Evolutionary conservation across 805 yeast species (phyloP).

Genomic region (Kodamaea hsintzibuensis): DNA sequence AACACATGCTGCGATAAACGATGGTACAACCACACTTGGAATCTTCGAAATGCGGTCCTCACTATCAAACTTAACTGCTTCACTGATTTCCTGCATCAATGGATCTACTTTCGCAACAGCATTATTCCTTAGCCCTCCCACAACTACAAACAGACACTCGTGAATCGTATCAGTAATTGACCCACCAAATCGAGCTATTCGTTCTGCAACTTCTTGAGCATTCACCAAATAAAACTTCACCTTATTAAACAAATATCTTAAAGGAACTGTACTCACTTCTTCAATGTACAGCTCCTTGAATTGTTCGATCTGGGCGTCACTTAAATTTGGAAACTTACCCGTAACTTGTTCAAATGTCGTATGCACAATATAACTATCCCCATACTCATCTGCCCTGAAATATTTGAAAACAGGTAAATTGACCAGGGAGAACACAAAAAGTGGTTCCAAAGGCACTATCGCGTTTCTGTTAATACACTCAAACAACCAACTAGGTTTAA

Average conservation of each 20-base stretch:
- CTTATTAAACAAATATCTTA: conserved; percentile 35
- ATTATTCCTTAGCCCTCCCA: conserved; percentile 3
- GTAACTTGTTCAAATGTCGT: conserved; percentile 18
- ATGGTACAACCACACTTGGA: conserved; percentile 36
- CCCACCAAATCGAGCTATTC: conserved; percentile 49
- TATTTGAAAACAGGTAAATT: conserved; percentile 21
- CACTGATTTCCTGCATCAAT: conserved; percentile 5
- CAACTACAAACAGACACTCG: conserved; percentile 43
- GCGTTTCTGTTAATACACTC: conserved; percentile 53
- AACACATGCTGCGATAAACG: conserved; percentile 34
- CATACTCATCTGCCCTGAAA: conserved; percentile 53
- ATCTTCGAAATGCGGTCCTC: conserved; percentile 18
- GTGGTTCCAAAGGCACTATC: conserved; percentile 59
- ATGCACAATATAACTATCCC: conserved; percentile 57
- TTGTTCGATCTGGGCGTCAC: conserved; percentile 13
- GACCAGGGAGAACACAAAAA: conserved; percentile 51
- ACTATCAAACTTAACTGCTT: conserved; percentile 12
- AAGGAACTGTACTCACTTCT: conserved; percentile 17
- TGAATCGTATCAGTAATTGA: conserved; percentile 21
- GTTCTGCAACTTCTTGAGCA: conserved; percentile 13
- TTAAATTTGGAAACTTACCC: conserved; percentile 15
- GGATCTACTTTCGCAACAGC: neutral
- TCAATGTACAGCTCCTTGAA: conserved; percentile 13
- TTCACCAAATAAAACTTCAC: conserved; percentile 33
- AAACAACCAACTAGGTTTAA: conserved; percentile 70